These are phyloP conservation scores for Neurospora intermedia DNA, from an alignment of 495 filamentous ascomycete species.

Conservation along the genomic window DNA sequence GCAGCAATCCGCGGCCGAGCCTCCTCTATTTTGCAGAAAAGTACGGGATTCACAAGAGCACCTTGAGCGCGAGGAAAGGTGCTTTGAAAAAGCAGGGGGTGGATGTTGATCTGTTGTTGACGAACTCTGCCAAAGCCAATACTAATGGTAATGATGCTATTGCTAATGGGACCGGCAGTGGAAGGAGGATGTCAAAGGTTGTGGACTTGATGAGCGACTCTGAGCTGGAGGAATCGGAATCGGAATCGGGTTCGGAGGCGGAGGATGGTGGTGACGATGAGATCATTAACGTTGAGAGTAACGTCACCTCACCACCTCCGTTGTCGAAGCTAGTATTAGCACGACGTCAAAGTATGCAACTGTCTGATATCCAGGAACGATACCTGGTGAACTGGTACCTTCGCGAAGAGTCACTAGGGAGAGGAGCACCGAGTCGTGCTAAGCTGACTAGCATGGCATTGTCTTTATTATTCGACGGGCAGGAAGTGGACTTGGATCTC, in stretches of 20 bases:
- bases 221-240: neutral
- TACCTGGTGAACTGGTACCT: neutral
- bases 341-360: neutral
- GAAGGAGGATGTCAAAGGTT: neutral
- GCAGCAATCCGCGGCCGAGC: neutral
- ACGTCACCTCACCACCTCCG: neutral
- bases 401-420: neutral
- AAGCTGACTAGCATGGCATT: neutral
- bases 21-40: neutral
- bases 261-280: neutral
- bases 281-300: neutral
- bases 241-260: neutral
- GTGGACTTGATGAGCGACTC: neutral
- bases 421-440: neutral
- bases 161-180: neutral
- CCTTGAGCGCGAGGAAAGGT: neutral
- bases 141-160: too few relatives aligned
- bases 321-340: neutral
- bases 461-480: neutral
- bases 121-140: neutral
- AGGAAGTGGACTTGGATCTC: neutral
- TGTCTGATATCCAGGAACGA: neutral
- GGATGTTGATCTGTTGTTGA: neutral
- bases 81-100: neutral
- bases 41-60: neutral